A percentile compares a stretch with the other conserved stretches of the same genome.
phyloP scores from a whole-genome alignment of 192 early-diverging fungal genomes.

The Pecoramyces ruminantium region DNA sequence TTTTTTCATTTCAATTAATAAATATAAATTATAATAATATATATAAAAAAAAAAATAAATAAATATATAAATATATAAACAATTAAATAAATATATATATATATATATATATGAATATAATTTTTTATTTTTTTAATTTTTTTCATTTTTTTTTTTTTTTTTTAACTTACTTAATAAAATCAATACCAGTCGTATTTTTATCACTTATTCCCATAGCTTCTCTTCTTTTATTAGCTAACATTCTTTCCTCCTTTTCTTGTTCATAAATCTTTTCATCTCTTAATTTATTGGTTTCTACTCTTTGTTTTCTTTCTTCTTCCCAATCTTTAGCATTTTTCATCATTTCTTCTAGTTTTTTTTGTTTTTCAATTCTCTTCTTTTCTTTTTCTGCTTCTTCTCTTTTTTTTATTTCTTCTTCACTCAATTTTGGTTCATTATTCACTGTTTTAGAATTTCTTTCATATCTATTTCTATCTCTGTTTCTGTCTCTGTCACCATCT shows the following conservation, averaged over 20 bases:
- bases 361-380: background rate
- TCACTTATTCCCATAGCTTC: background rate
- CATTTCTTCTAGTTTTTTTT: conserved; percentile 16
- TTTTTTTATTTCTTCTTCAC: background rate
- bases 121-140: too few relatives aligned
- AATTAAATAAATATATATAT: too few relatives aligned
- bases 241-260: background rate
- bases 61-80: too few relatives aligned
- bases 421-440: too few relatives aligned
- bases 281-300: conserved; percentile 5
- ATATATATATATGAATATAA: background rate
- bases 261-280: background rate
- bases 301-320: conserved; percentile 8
- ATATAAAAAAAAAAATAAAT: too few relatives aligned
- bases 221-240: background rate
- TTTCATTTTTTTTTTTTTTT: too few relatives aligned
- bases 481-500: background rate
- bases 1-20: too few relatives aligned
- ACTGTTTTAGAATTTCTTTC: too few relatives aligned
- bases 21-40: too few relatives aligned
- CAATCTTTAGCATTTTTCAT: conserved; percentile 15
- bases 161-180: background rate
- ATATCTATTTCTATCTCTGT: background rate
- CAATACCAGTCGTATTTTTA: background rate
- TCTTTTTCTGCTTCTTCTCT: background rate